Evolutionary conservation across 345 rosid species (phyloP), one percentile per base, ranked within the genome.

Genomic region (Linum tenue): DNA sequence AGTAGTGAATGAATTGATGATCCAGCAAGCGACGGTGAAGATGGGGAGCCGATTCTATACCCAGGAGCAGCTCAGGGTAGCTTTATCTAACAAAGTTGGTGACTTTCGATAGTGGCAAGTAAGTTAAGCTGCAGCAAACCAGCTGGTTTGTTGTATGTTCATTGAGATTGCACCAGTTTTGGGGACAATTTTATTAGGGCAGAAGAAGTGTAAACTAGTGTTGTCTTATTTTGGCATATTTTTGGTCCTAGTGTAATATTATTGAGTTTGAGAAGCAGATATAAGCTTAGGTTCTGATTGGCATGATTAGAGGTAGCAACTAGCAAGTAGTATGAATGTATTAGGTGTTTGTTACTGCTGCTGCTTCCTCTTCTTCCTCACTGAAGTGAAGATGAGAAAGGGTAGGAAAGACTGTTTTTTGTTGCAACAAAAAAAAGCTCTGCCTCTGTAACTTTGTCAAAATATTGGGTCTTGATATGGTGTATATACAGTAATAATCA

Each of bases 11-110:
- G 81, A 77, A 2, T 9, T 78, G 50, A 58, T 83, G 77, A 71
- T 86, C 39, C 84, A 78, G 40, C 83, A 80, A 67, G 75, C 75
- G 35, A 87, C 82, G 7, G 79, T 83, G 35, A 64, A 58, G 41
- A 39, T 76, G 53, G 53, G 53, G 9, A 48, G 53, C 14, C 53
- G 53, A 48, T 48, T 48, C 53, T 48, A 48, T 15, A 48, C 53
- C 2, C 53, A 48, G 53, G 53, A 48, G 3, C 14, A 48, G 53
- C 53, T 48, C 11, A 48, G 53, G 53, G 6, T 48, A 48, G 53
- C 53, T 9, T 48, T 48, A 12, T 48, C 12, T 9, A 48, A 48
- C 53, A 48, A 48, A 48, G 53, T 48, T 48, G 53, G 53, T 48
- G 53, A 9, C 11, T 22, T 4, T 41, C 6, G 14, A 48, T 15